Percentiles rank a stretch among this genome's conserved stretches.
These are phyloP conservation scores for Neofusicoccum kwambonambiense DNA, from an alignment of 2,329 filamentous ascomycete species.

Conservation along the genomic window DNA sequence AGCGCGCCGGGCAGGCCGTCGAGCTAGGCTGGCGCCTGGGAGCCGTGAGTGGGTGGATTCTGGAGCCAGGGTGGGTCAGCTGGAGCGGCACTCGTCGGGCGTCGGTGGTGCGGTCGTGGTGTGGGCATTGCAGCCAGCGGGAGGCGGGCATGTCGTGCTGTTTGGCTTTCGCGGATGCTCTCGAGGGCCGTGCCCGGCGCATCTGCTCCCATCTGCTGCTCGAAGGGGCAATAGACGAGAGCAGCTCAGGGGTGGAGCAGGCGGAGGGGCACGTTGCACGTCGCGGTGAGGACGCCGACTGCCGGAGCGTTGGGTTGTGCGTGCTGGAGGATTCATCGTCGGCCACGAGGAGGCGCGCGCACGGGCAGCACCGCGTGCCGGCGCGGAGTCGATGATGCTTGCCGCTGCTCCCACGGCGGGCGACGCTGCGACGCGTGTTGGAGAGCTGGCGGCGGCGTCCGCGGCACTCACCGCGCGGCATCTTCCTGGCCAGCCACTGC, in stretches of 20 bases:
- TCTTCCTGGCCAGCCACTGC: neutral
- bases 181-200: neutral
- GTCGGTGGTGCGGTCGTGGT: neutral
- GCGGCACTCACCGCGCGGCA: conserved; percentile 8
- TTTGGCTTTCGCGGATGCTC: conserved; percentile 8
- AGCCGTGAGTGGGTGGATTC: conserved; percentile 4
- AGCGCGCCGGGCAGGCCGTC: conserved; percentile 3
- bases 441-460: neutral
- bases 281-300: neutral
- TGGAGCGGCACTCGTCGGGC: conserved; percentile 5
- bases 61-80: conserved; percentile 6
- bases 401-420: neutral
- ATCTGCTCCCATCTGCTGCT: neutral
- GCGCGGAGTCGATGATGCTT: neutral
- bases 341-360: conserved; percentile 10
- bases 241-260: conserved; percentile 4
- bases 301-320: neutral
- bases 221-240: neutral
- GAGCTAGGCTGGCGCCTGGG: neutral
- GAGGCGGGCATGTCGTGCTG: conserved; percentile 2
- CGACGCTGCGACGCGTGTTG: conserved; percentile 1
- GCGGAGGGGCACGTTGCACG: neutral
- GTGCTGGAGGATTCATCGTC: neutral
- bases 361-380: neutral
- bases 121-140: neutral